Evolutionary conservation across 31 red algal genomes (phyloP).

Genomic region (Porphyra umbilicalis): DNA sequence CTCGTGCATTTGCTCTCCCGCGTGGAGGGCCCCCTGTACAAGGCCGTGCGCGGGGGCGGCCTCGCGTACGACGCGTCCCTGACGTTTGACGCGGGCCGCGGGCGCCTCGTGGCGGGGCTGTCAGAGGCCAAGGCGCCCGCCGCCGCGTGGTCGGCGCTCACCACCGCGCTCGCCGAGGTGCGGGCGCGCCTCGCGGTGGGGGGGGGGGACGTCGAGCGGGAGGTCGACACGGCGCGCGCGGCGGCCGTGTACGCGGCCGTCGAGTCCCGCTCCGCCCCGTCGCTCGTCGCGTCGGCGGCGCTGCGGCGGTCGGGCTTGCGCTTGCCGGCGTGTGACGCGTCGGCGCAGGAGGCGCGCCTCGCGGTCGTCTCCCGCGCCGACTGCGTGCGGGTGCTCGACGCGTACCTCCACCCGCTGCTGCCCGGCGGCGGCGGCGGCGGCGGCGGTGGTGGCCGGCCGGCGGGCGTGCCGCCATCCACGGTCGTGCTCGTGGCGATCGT

Average conservation of each 20-base stretch:
- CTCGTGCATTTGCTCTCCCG: constrained; percentile 45
- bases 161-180: constrained; percentile 12
- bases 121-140: constrained; percentile 27
- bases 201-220: background rate
- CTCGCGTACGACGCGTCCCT: constrained; percentile 64
- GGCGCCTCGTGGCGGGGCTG: constrained; percentile 13
- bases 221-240: constrained; percentile 3
- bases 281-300: background rate
- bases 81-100: background rate
- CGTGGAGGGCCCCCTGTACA: constrained; percentile 59
- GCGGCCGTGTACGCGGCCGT: background rate
- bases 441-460: background rate
- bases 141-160: constrained; percentile 54
- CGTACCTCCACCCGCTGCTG: background rate
- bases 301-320: background rate
- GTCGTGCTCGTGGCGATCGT: background rate
- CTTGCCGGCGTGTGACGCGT: background rate
- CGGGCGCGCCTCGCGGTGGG: background rate
- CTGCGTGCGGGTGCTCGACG: background rate
- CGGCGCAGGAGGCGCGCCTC: background rate
- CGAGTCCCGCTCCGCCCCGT: background rate
- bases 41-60: constrained; percentile 51
- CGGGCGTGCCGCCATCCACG: background rate
- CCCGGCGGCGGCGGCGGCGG: background rate
- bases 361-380: background rate